Evolutionary conservation across 2,329 filamentous ascomycete genomes (phyloP).

Genomic region (Penicillium sp.): DNA sequence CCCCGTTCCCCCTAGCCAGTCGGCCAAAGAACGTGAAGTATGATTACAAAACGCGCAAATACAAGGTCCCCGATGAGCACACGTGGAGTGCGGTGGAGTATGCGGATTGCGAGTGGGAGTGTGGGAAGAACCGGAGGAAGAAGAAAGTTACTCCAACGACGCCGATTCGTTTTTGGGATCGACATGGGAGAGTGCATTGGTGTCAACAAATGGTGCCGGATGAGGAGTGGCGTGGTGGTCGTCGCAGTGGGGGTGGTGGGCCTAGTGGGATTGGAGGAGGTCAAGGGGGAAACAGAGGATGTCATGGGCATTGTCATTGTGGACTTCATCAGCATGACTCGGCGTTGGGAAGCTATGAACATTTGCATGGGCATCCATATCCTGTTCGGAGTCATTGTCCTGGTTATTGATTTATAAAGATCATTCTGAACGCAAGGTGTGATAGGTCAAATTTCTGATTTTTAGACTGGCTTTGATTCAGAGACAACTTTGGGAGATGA

Average conservation of each 20-base stretch:
- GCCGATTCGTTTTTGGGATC: slow-evolving; percentile 34
- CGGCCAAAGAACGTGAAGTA: slow-evolving; percentile 32
- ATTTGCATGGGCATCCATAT: not conserved
- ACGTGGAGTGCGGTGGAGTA: slow-evolving; percentile 40
- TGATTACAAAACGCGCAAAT: slow-evolving; percentile 39
- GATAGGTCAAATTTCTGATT: not conserved
- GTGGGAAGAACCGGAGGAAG: slow-evolving; percentile 7
- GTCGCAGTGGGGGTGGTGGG: not conserved
- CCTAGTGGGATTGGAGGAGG: not conserved
- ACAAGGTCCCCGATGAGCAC: slow-evolving; percentile 31
- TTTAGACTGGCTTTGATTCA: not conserved
- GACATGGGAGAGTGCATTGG: slow-evolving; percentile 1
- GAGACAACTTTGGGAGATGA: slow-evolving; percentile 11
- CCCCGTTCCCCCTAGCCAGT: slow-evolving; percentile 26
- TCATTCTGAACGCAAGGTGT: not conserved
- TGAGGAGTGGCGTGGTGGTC: not conserved
- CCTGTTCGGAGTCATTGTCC: not conserved
- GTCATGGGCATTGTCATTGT: not conserved
- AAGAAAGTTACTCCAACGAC: slow-evolving; percentile 26
- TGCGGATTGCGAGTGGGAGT: slow-evolving; percentile 24
- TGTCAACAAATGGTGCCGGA: not conserved
- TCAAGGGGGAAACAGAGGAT: no score
- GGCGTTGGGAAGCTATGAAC: not conserved
- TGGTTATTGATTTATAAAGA: not conserved
- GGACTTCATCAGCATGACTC: not conserved